Conservation (phyloP, 805 yeast genomes). For the Metschnikowia similis region DNA sequence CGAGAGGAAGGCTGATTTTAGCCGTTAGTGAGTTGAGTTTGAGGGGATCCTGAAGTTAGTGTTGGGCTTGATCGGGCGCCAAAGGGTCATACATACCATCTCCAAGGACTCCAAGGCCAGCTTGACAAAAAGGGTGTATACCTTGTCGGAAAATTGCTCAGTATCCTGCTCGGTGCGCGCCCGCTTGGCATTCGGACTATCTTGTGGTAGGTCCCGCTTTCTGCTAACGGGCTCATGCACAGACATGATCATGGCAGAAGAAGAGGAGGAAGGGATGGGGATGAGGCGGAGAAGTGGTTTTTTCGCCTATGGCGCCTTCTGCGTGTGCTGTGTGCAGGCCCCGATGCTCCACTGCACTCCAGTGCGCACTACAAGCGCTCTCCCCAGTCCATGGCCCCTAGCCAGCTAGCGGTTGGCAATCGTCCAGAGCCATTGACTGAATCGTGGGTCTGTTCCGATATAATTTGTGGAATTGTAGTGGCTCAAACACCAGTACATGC, state of each 20-base stretch:
- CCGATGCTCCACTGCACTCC: neutral
- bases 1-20: constrained; percentile 51
- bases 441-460: too few species aligned
- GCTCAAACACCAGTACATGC: too few species aligned
- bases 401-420: too few species aligned
- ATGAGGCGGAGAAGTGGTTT: constrained; percentile 10
- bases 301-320: constrained; percentile 5
- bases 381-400: too few species aligned
- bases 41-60: constrained; percentile 37
- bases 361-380: neutral
- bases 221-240: constrained; percentile 34
- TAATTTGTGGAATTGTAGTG: too few species aligned
- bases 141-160: constrained; percentile 31
- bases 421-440: too few species aligned
- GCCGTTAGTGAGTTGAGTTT: constrained; percentile 58
- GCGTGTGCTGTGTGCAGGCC: constrained; percentile 1
- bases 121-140: constrained; percentile 47
- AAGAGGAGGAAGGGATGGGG: constrained; percentile 6
- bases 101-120: constrained; percentile 71
- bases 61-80: neutral
- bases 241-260: constrained; percentile 32
- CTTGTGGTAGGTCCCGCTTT: constrained; percentile 22
- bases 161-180: constrained; percentile 15
- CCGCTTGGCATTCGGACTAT: constrained; percentile 17
- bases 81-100: constrained; percentile 32